A percentile compares a stretch with the other conserved stretches of the same genome.
These are phyloP conservation scores for Ogataea hybrid DNA, from an alignment of 1,139 yeast species.

Conservation along the genomic window DNA sequence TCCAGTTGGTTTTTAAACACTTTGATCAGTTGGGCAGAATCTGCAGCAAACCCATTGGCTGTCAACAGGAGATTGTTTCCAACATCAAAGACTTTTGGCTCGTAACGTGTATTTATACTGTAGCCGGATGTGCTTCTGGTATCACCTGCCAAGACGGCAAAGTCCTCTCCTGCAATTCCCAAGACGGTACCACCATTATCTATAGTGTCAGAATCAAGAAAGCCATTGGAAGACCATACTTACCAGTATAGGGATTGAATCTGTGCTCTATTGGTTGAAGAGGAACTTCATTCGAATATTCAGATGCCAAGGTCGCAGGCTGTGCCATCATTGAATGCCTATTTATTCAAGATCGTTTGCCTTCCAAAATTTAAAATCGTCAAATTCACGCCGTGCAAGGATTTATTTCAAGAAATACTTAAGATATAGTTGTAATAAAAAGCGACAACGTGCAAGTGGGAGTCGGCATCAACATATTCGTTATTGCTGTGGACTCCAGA, in stretches of 20 bases:
- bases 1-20: constrained; percentile 74
- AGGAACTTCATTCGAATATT: constrained; percentile 32
- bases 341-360: constrained; percentile 6
- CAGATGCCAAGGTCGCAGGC: constrained; percentile 32
- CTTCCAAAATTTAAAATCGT: constrained; percentile 5
- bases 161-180: constrained; percentile 97
- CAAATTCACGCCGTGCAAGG: neutral
- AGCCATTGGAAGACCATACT: constrained; percentile 9
- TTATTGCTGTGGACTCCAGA: constrained; percentile 51
- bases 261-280: constrained; percentile 78
- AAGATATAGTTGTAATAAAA: constrained; percentile 50
- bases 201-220: constrained; percentile 6
- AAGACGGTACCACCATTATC: constrained; percentile 97
- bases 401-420: constrained; percentile 4
- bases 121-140: constrained; percentile 96
- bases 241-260: constrained; percentile 83
- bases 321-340: constrained; percentile 7
- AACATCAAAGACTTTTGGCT: constrained; percentile 84
- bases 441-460: constrained; percentile 57
- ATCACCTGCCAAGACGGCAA: constrained; percentile 96
- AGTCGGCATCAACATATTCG: constrained; percentile 50
- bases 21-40: constrained; percentile 81
- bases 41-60: constrained; percentile 97
- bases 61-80: constrained; percentile 88
- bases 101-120: constrained; percentile 88